These are phyloP conservation scores for Talaromyces islandicus DNA, from an alignment of 2,329 filamentous ascomycete genomes.

Conservation along the genomic window DNA sequence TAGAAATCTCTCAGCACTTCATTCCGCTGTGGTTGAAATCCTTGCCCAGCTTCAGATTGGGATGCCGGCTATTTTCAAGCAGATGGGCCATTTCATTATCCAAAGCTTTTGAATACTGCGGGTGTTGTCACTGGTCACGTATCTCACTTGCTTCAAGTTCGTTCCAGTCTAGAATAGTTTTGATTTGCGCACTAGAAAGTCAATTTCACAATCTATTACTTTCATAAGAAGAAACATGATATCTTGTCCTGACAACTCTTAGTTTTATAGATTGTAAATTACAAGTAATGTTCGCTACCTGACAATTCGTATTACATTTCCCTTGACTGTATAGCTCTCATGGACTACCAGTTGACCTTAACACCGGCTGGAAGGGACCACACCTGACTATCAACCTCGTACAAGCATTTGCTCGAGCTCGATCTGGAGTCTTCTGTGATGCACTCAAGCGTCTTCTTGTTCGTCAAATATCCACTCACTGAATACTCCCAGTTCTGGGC, in stretches of 20 bases:
- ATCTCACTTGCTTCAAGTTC: background rate
- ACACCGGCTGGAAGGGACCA: constrained; percentile 42
- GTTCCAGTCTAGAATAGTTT: background rate
- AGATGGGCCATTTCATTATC: constrained; percentile 26
- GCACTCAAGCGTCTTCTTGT: constrained; percentile 26
- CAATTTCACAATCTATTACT: background rate
- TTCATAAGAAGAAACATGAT: background rate
- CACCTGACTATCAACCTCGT: constrained; percentile 35
- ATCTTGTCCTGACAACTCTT: background rate
- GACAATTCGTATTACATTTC: background rate
- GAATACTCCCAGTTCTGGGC: constrained; percentile 40
- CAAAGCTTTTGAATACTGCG: constrained; percentile 33
- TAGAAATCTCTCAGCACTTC: constrained; percentile 40
- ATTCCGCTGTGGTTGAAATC: constrained; percentile 40
- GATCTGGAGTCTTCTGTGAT: constrained; percentile 33
- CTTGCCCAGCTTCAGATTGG: constrained; percentile 40
- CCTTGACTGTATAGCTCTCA: background rate
- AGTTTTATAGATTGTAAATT: background rate
- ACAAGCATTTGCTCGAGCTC: constrained; percentile 25
- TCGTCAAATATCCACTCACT: constrained; percentile 40
- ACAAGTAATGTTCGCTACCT: too few species aligned
- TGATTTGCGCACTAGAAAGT: background rate
- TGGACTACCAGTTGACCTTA: constrained; percentile 7
- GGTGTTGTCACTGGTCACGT: constrained; percentile 31
- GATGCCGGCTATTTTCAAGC: constrained; percentile 19